Conservation (phyloP, 1,139 yeast species). For the Casaregolazyma lundiana region DNA sequence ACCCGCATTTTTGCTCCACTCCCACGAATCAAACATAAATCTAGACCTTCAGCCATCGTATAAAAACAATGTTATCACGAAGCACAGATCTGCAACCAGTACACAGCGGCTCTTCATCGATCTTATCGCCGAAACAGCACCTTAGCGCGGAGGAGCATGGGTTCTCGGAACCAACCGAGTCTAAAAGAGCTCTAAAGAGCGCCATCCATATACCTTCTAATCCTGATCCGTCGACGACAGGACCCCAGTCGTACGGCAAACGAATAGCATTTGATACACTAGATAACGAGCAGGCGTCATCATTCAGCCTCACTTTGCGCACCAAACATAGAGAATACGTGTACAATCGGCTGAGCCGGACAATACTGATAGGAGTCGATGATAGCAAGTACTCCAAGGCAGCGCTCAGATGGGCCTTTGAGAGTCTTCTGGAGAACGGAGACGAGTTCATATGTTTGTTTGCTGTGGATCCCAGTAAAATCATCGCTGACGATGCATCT, state of each 20-base stretch:
- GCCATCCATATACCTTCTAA: conserved; percentile 2
- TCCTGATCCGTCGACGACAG: background rate
- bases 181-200: conserved; percentile 6
- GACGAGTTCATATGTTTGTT: conserved; percentile 60
- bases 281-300: conserved; percentile 38
- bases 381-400: conserved; percentile 52
- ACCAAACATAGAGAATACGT: conserved; percentile 53
- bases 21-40: background rate
- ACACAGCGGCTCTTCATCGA: background rate
- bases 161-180: conserved; percentile 8
- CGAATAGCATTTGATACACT: conserved; percentile 55
- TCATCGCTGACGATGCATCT: conserved; percentile 26
- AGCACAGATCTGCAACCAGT: background rate
- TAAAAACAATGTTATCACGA: background rate
- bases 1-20: too few species aligned
- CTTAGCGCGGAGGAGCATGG: conserved; percentile 5
- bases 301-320: conserved; percentile 47
- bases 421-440: conserved; percentile 58
- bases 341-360: conserved; percentile 54
- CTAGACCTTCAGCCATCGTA: background rate
- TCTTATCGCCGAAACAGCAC: background rate
- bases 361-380: conserved; percentile 59
- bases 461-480: conserved; percentile 45
- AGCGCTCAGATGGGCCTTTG: conserved; percentile 64
- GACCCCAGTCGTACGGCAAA: conserved; percentile 21